phyloP scores from a whole-genome alignment of 2,329 filamentous ascomycete species.

The Thielaviopsis cerberus region DNA sequence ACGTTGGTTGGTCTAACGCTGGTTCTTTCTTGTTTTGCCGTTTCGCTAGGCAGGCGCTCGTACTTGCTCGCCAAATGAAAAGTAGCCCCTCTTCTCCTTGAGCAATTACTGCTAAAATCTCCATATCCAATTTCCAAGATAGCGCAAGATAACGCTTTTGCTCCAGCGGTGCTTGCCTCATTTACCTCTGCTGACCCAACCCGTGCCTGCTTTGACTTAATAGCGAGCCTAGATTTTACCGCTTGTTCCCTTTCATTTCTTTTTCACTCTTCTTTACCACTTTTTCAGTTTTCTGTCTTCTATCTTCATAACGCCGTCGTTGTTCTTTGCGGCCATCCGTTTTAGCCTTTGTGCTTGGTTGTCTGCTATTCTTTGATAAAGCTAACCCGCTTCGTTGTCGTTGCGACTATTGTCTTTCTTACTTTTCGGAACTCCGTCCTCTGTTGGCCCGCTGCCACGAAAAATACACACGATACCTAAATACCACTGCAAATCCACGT shows the following conservation, averaged over 20 bases:
- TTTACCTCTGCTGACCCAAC: neutral
- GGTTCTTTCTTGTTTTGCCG: too few relatives aligned
- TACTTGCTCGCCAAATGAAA: neutral
- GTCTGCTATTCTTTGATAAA: too few relatives aligned
- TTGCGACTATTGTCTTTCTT: neutral
- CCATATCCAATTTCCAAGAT: neutral
- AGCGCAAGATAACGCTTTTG: neutral
- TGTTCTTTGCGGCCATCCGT: neutral
- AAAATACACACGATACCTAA: neutral
- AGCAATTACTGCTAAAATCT: neutral
- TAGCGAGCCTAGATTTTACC: neutral
- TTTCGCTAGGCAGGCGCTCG: too few relatives aligned
- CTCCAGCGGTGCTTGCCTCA: neutral
- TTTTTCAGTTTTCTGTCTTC: neutral
- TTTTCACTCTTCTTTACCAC: neutral
- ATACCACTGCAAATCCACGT: neutral
- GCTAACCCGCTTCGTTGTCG: neutral
- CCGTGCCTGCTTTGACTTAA: neutral
- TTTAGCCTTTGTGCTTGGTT: neutral
- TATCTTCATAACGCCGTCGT: neutral
- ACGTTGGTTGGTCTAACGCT: neutral
- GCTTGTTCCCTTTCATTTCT: neutral
- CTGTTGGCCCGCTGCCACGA: too few relatives aligned
- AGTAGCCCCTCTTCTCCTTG: neutral
- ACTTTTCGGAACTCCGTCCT: neutral